Evolutionary conservation across 805 yeast species (phyloP).

Genomic region (Candida cerambycidarum): DNA sequence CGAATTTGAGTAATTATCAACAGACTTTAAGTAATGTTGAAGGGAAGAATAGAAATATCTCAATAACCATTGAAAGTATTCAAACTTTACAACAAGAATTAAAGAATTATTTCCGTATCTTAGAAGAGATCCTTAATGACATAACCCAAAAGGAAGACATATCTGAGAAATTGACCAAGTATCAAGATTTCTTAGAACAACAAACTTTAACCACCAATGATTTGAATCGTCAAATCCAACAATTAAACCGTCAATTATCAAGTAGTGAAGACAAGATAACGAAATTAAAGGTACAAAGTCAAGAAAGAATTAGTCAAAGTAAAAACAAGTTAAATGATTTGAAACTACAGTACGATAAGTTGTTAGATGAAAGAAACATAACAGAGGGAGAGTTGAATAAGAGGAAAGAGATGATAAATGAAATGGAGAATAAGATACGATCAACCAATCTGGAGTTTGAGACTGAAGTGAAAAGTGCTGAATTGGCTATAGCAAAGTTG

Average conservation of each 20-base stretch:
- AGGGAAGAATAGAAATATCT: slow-evolving; percentile 47
- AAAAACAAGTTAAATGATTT: slow-evolving; percentile 44
- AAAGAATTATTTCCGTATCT: slow-evolving; percentile 45
- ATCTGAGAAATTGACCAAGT: slow-evolving; percentile 32
- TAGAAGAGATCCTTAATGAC: slow-evolving; percentile 53
- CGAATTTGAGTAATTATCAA: slow-evolving; percentile 40
- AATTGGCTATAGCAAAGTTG: slow-evolving; percentile 53
- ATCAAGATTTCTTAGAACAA: slow-evolving; percentile 43
- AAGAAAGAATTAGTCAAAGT: slow-evolving; percentile 43
- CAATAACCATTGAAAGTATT: slow-evolving; percentile 58
- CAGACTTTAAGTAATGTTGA: slow-evolving; percentile 31
- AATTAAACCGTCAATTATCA: slow-evolving; percentile 50
- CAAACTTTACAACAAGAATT: slow-evolving; percentile 40
- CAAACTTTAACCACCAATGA: slow-evolving; percentile 38
- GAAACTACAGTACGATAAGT: slow-evolving; percentile 45
- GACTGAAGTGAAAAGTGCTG: slow-evolving; percentile 52
- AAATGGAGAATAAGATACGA: slow-evolving; percentile 41
- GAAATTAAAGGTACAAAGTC: slow-evolving; percentile 44
- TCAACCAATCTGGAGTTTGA: slow-evolving; percentile 45
- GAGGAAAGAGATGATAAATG: slow-evolving; percentile 48
- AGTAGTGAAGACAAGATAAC: slow-evolving; percentile 48
- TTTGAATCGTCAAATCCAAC: slow-evolving; percentile 42
- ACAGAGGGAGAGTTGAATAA: slow-evolving; percentile 50
- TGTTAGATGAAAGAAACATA: slow-evolving; percentile 48
- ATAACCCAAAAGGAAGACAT: slow-evolving; percentile 39